Evolutionary conservation across 768 basidiomycete genomes (phyloP), one percentile per base, ranked within the genome.

Genomic region (Hericium alpestre): DNA sequence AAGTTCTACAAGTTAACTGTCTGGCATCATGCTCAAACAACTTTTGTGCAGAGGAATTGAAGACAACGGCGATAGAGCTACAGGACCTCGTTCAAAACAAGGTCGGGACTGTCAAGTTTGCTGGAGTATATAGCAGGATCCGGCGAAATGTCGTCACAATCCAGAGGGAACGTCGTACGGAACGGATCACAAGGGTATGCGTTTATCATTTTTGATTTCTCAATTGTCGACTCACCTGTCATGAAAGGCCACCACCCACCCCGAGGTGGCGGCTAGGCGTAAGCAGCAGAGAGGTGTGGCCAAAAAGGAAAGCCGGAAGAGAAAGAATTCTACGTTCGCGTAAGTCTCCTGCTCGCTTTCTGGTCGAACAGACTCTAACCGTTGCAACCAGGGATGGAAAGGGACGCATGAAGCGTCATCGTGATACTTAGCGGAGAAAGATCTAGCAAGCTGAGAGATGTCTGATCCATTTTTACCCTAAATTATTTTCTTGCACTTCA

Each of bases 51-150:
- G 95, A 87, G 43, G 92, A 94, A 53, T 73, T 98, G 18, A 90
- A 91, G 68, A 81, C 80, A 1, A 76, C 90, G 0, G 85, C 89
- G 1, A 73, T 78, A 11, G 94, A 99, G 69, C 73, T 97, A 22
- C 87, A 90, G 60, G 92, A 93, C 56, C 79, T 97, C 6, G 72
- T 99, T 3, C 94, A 93, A 67, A 69, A 71, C 49, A 92, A 91
- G 77, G 86, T 97, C 47, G 93, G 94, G 38, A 81, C 83, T n/a
- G 87, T 87, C 8, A 82, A 79, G 63, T 98, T 96, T 69, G 81
- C 93, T 1, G 69, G 70, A 11, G 78, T 79, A 0, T 96, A 96
- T 73, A 92, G 84, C 62, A 79, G 79, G 58, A 86, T 97, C 55
- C 78, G 93, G 40, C 86, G 92, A 66, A 74, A 79, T 32, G 80